phyloP scores from a whole-genome alignment of 2,329 filamentous ascomycete genomes.

The Stagonosporopsis vannaccii region DNA sequence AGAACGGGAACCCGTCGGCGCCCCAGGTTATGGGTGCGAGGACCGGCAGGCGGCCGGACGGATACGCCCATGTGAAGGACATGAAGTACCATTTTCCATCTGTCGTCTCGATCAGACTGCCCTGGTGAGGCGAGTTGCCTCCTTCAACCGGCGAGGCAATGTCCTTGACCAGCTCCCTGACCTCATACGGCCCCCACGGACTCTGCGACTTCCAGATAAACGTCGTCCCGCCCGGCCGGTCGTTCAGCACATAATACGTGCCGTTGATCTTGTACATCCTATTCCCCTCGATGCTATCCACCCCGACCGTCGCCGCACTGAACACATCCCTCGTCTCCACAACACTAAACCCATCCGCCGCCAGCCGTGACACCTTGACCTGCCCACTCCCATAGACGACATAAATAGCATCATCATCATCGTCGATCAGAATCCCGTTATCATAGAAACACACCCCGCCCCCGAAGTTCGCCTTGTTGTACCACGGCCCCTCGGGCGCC shows the following conservation, averaged over 20 bases:
- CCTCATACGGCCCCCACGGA: slow-evolving; percentile 60
- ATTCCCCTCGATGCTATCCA: slow-evolving; percentile 53
- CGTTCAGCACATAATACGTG: slow-evolving; percentile 61
- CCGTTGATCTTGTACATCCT: slow-evolving; percentile 64
- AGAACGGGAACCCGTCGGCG: slow-evolving; percentile 57
- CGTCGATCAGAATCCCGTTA: slow-evolving; percentile 61
- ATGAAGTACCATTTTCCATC: slow-evolving; percentile 65
- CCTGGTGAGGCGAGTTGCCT: slow-evolving; percentile 59
- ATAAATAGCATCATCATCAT: slow-evolving; percentile 64
- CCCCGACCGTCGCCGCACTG: slow-evolving; percentile 19
- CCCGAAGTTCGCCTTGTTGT: slow-evolving; percentile 31
- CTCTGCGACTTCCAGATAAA: slow-evolving; percentile 57
- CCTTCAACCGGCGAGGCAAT: slow-evolving; percentile 51
- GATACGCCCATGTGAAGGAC: slow-evolving; percentile 62
- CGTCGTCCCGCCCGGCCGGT: slow-evolving; percentile 51
- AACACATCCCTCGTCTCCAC: slow-evolving; percentile 54
- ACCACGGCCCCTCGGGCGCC: slow-evolving; percentile 46
- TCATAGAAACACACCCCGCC: slow-evolving; percentile 60
- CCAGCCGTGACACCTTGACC: slow-evolving; percentile 58
- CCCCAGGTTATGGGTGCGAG: slow-evolving; percentile 62
- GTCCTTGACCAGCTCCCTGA: slow-evolving; percentile 51
- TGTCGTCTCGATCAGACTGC: slow-evolving; percentile 59
- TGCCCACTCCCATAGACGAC: slow-evolving; percentile 59
- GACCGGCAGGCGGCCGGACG: slow-evolving; percentile 62
- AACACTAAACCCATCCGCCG: slow-evolving; percentile 52